Conservation (phyloP, 2,329 filamentous ascomycete genomes). For the Zasmidium cellare region DNA sequence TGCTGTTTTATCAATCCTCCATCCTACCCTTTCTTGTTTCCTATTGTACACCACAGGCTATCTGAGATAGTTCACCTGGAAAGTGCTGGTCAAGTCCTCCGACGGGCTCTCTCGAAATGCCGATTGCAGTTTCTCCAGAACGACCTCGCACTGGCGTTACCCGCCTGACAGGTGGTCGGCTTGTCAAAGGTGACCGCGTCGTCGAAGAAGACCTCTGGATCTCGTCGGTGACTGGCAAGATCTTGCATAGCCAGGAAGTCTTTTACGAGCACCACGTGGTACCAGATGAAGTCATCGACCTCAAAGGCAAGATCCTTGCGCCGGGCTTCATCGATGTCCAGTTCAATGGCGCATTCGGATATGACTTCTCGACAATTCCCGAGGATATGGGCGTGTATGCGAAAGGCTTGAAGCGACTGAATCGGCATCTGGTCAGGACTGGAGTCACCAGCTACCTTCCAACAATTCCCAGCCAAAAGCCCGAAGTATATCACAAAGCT, state of each 20-base stretch:
- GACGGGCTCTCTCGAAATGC: conserved; percentile 33
- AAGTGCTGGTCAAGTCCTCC: background rate
- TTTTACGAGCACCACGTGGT: conserved; percentile 67
- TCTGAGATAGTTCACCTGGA: background rate
- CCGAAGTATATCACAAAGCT: conserved; percentile 79
- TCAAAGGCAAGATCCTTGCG: conserved; percentile 78
- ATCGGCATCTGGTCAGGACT: conserved; percentile 69
- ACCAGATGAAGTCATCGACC: conserved; percentile 74
- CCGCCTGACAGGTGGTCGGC: conserved; percentile 65
- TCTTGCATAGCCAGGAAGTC: conserved; percentile 67
- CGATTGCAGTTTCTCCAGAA: conserved; percentile 40
- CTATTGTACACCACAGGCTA: background rate
- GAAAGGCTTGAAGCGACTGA: conserved; percentile 70
- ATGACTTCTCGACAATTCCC: conserved; percentile 84
- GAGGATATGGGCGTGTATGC: conserved; percentile 62
- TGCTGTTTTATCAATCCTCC: background rate
- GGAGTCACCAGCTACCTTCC: conserved; percentile 88
- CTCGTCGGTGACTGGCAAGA: conserved; percentile 76
- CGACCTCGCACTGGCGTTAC: conserved; percentile 59
- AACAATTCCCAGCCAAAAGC: conserved; percentile 76
- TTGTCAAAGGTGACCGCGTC: conserved; percentile 67
- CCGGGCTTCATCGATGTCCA: conserved; percentile 90
- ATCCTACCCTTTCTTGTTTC: background rate
- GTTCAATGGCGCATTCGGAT: conserved; percentile 88
- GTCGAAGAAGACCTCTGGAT: conserved; percentile 86